Evolutionary conservation across 208 protist genomes (phyloP), one percentile per base, ranked within the genome.

Genomic region (Trypanosoma brucei): DNA sequence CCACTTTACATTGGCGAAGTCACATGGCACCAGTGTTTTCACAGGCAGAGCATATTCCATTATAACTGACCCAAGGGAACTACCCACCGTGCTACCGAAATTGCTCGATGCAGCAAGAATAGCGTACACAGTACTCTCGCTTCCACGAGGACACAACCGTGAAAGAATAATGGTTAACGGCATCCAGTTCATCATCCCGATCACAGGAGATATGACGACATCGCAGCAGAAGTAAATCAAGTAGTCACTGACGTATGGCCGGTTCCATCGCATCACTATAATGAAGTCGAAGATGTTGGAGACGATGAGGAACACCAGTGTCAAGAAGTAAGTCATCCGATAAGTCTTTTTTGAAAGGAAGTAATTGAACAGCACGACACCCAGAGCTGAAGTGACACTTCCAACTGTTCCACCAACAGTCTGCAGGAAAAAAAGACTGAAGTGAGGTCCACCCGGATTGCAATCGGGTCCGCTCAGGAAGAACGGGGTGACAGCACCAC

Each of bases 391-490:
- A 36, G 72, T 62, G 38, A 56, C 30, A 54, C 66, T 76, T 50
- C 71, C 73, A 37, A 86, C 67, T 45, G 80, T 55, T 34, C 53
- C 51, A 31, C 59, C 62, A n/a, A 83, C 51, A 39, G 81, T 83
- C 22, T 65, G 55, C 54, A 84, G 84, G 59, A 79, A 88, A 13
- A 65, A 75, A 14, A 79, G 62, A 40, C 56, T 69, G 64, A 91
- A 86, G 37, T 85, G 62, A 6, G 76, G 81, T 6, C 78, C 81
- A 45, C 70, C 39, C 6, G 80, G 78, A 4, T 78, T 14, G 38
- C 75, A 85, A 22, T 55, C 55, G 1, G 50, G 51, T 36, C 71
- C 55, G 0, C 68, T 67, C 59, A 76, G 75, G 70, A 72, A 88
- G 60, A 81, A 87, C 36, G 61, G 78, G 49, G 84, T 69, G 30